phyloP scores from a whole-genome alignment of 2,329 filamentous ascomycete genomes.

The Alternaria panax region DNA sequence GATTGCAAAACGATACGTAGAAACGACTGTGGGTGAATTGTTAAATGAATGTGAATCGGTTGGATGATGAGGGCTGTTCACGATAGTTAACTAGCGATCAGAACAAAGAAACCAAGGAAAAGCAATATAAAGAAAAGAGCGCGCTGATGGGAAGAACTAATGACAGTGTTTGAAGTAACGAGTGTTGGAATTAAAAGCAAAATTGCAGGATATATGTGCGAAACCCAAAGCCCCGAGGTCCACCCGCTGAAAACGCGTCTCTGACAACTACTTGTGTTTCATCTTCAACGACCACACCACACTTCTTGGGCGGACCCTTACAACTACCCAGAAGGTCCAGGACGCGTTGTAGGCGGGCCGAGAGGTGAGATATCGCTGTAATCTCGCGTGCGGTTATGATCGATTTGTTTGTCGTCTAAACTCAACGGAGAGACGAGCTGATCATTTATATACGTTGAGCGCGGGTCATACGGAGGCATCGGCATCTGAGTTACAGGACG shows the following conservation, averaged over 20 bases:
- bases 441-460: background rate
- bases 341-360: background rate
- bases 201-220: background rate
- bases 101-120: background rate
- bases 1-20: background rate
- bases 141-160: background rate
- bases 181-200: slow-evolving; percentile 2
- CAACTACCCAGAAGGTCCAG: background rate
- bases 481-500: background rate
- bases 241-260: background rate
- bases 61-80: background rate
- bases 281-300: background rate
- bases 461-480: background rate
- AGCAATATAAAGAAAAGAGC: background rate
- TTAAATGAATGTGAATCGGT: background rate
- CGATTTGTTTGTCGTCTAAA: background rate
- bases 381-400: background rate
- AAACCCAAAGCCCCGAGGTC: background rate
- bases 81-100: background rate
- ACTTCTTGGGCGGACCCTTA: background rate
- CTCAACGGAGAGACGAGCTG: background rate
- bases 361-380: background rate
- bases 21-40: background rate
- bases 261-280: background rate
- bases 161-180: background rate